Evolutionary conservation across 805 yeast species (phyloP), one percentile per base, ranked within the genome.

Genomic region (Nakazawaea populi): DNA sequence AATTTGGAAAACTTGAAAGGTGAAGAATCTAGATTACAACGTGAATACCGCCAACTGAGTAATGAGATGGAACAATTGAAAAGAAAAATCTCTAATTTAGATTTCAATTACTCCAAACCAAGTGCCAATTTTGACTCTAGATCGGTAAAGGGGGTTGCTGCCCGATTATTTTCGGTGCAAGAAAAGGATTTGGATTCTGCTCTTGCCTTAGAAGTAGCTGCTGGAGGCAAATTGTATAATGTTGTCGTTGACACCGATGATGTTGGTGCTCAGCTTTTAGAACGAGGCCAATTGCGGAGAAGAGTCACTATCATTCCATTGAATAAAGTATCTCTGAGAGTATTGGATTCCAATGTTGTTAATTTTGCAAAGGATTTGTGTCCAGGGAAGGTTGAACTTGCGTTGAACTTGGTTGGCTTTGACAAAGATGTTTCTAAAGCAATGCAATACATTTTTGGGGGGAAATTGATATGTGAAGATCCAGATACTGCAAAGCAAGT

Each of bases 251-350:
- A 90, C 59, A 84, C 80, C 54, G 95, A 92, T 52, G 80, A 72
- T 18, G 85, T 89, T 3, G 98, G 96, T n/a, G 76, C 96, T 0
- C 85, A 83, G 51, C 67, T 94, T 8, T 73, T 94, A 40, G 94
- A 89, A 58, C 74, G 72, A 31, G 97, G 97, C 6, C 81, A 80
- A 53, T 72, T 92, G 47, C 79, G 82, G 59, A 82, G 87, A 61
- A 76, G 98, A 54, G 92, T 89, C 6, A 94, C 97, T 0, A 85
- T 94, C 46, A 87, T 94, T 57, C 99, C 99, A 0, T 73, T 94
- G 53, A 95, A 89, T 64, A 89, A 89, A 62, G 89, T 95, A 49
- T 67, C 82, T 2, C 76, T 96, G 0, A 72, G 80, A 60, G 71
- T 73, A 0, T 61, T 89, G 4, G 74, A 81, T 18, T 66, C 73